Percentiles rank a stretch among this genome's conserved stretches.
Evolutionary conservation across 2,329 filamentous ascomycete species (phyloP).

Genomic region (Verticillium isaacii): DNA sequence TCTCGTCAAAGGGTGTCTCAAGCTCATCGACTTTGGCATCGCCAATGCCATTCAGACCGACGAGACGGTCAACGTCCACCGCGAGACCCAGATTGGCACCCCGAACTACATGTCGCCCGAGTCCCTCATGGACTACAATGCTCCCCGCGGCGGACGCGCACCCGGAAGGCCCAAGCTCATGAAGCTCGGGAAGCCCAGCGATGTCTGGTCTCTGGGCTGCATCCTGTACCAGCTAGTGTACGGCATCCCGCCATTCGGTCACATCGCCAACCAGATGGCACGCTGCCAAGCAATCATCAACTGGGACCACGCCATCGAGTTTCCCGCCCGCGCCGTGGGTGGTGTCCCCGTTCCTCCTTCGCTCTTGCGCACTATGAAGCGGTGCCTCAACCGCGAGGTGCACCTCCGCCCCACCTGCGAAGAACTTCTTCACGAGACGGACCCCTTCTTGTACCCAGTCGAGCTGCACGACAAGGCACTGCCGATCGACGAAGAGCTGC

Average conservation of each 20-base stretch:
- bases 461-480: slow-evolving; percentile 51
- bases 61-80: slow-evolving; percentile 94
- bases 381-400: slow-evolving; percentile 59
- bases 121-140: slow-evolving; percentile 83
- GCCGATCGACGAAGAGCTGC: slow-evolving; percentile 58
- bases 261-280: slow-evolving; percentile 82
- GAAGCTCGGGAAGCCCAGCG: slow-evolving; percentile 92
- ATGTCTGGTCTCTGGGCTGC: slow-evolving; percentile 94
- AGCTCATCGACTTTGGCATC: slow-evolving; percentile 98
- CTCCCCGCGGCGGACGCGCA: slow-evolving; percentile 40
- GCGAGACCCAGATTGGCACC: slow-evolving; percentile 90
- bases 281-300: slow-evolving; percentile 85
- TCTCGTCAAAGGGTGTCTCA: slow-evolving; percentile 81
- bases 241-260: slow-evolving; percentile 89
- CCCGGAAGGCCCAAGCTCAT: slow-evolving; percentile 65
- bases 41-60: slow-evolving; percentile 95
- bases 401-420: slow-evolving; percentile 59
- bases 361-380: slow-evolving; percentile 56
- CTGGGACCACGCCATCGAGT: slow-evolving; percentile 68
- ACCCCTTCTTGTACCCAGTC: slow-evolving; percentile 60
- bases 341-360: slow-evolving; percentile 54
- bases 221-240: slow-evolving; percentile 99
- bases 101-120: slow-evolving; percentile 99
- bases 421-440: slow-evolving; percentile 53
- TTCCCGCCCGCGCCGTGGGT: slow-evolving; percentile 64